phyloP scores from a whole-genome alignment of 345 rosid species.

The Dovyalis caffra region DNA sequence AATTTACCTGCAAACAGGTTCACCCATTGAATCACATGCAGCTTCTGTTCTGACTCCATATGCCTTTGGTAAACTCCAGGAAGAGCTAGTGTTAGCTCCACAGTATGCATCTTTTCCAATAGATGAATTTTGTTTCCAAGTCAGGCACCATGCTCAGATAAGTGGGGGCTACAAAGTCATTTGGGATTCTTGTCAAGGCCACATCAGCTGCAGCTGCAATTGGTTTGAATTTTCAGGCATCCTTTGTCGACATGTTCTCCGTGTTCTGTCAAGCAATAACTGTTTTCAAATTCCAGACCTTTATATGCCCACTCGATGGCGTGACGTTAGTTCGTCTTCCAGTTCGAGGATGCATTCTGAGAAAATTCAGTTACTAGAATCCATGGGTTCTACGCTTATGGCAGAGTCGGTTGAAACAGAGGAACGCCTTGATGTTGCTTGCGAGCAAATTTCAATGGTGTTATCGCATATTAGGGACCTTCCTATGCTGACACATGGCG shows the following conservation, averaged over 20 bases:
- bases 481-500: constrained; percentile 33
- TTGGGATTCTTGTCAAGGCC: constrained; percentile 50
- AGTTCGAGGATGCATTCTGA: constrained; percentile 28
- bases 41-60: constrained; percentile 55
- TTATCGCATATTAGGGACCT: constrained; percentile 41
- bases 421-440: constrained; percentile 55
- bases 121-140: constrained; percentile 51
- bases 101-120: constrained; percentile 52
- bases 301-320: constrained; percentile 47
- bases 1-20: constrained; percentile 50
- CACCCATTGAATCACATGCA: constrained; percentile 65
- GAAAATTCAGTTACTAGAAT: constrained; percentile 47
- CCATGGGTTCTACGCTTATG: constrained; percentile 47
- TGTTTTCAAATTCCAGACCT: constrained; percentile 62
- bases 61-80: constrained; percentile 56
- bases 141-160: constrained; percentile 50
- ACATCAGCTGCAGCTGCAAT: constrained; percentile 55
- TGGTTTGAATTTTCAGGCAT: constrained; percentile 56
- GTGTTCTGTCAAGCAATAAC: constrained; percentile 53
- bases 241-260: constrained; percentile 60
- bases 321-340: constrained; percentile 17
- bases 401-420: constrained; percentile 49
- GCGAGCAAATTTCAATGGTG: constrained; percentile 44
- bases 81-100: constrained; percentile 59
- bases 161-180: constrained; percentile 49